These are phyloP conservation scores for Mimosa bimucronata DNA, from an alignment of 306 rosid genomes.

Conservation along the genomic window DNA sequence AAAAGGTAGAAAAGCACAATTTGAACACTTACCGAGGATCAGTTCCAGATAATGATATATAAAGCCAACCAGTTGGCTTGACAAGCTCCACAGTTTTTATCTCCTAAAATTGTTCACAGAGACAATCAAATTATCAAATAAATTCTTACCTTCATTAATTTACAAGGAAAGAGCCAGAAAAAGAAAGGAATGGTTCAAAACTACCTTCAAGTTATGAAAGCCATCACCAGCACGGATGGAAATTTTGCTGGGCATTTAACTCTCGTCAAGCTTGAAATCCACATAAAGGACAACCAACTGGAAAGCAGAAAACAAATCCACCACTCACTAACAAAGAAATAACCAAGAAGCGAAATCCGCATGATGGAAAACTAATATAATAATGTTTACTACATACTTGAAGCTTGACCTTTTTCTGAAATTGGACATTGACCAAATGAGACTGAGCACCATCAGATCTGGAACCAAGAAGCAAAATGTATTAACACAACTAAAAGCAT, in stretches of 20 bases:
- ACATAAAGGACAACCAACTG: conserved; percentile 84
- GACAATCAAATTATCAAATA: conserved; percentile 22
- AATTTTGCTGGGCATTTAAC: conserved; percentile 86
- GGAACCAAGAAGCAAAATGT: background rate
- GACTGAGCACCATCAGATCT: conserved; percentile 97
- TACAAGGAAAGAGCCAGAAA: too few relatives aligned
- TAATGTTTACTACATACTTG: conserved; percentile 55
- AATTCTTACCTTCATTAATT: too few relatives aligned
- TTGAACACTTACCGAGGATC: conserved; percentile 71
- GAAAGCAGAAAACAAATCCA: conserved; percentile 26
- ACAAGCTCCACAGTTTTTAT: conserved; percentile 83
- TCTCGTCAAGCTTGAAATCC: conserved; percentile 94
- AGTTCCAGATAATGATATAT: conserved; percentile 76
- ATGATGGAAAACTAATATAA: background rate
- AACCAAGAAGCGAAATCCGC: background rate
- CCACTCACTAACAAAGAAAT: background rate
- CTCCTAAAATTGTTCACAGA: conserved; percentile 60
- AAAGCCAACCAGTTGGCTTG: conserved; percentile 92
- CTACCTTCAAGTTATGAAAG: conserved; percentile 88
- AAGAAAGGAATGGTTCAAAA: background rate
- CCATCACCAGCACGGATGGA: conserved; percentile 92
- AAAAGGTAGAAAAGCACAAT: background rate
- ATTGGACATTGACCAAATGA: conserved; percentile 86
- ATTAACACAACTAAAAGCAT: background rate
- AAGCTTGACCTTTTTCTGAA: conserved; percentile 87